Percentiles rank a stretch among this genome's conserved stretches.
Conservation (phyloP, 2,329 filamentous ascomycete genomes). For the Trichocomaceae sp. region DNA sequence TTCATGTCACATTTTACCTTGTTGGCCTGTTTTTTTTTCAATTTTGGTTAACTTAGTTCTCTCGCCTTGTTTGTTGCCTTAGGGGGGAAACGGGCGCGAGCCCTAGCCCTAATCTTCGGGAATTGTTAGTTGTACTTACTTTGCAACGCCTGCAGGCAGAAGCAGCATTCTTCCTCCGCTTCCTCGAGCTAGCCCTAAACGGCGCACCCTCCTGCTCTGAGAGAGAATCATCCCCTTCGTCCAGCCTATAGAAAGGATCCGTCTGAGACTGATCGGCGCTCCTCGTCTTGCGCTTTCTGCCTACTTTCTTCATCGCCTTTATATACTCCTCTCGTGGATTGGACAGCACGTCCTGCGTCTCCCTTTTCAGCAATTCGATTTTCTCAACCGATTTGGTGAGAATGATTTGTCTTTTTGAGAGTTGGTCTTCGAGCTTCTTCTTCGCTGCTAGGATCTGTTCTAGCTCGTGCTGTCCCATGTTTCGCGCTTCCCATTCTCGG, state of each 20-base stretch:
- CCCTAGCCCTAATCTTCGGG: not conserved
- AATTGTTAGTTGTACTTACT: conserved; percentile 2
- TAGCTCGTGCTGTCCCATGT: not conserved
- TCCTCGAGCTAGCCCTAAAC: not conserved
- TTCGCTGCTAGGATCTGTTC: not conserved
- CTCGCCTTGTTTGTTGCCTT: not conserved
- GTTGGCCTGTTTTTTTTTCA: not conserved
- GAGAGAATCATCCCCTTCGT: conserved; percentile 8
- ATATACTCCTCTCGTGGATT: not conserved
- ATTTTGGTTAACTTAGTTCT: not conserved
- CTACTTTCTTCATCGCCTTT: not conserved
- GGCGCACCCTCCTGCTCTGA: not conserved
- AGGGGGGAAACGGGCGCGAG: not conserved
- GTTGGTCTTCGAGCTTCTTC: not conserved
- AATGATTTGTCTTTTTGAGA: not conserved
- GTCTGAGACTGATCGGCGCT: not conserved
- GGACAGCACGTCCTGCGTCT: not conserved
- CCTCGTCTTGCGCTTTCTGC: not conserved
- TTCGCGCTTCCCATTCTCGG: not conserved
- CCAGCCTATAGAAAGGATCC: not conserved
- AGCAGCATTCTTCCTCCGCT: not conserved
- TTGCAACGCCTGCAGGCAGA: conserved; percentile 10
- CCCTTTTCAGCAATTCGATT: not conserved
- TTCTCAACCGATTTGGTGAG: not conserved
- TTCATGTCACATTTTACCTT: not conserved